Percentiles rank a stretch among this genome's conserved stretches.
Conservation (phyloP, 208 protist species). For the Kentomonas sorsogonicus region DNA sequence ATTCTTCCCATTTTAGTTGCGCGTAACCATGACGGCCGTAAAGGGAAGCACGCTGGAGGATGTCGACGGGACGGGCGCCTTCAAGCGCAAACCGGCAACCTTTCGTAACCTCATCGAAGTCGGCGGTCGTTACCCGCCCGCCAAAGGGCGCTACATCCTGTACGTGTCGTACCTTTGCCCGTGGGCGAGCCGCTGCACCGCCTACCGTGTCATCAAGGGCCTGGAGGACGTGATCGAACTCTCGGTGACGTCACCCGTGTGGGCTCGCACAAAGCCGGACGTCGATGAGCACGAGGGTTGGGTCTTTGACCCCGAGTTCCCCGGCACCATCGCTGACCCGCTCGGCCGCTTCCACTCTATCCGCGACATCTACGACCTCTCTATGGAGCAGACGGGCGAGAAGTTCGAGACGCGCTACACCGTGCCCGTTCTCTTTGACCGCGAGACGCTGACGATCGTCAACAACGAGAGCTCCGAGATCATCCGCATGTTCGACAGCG, state of each 20-base stretch:
- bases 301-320: slow-evolving; percentile 40
- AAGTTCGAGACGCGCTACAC: slow-evolving; percentile 57
- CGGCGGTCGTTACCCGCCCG: slow-evolving; percentile 33
- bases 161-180: slow-evolving; percentile 88
- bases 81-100: slow-evolving; percentile 44
- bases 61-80: slow-evolving; percentile 40
- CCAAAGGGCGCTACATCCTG: slow-evolving; percentile 74
- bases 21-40: too few species aligned
- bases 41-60: slow-evolving; percentile 33
- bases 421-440: slow-evolving; percentile 89
- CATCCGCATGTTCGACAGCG: slow-evolving; percentile 80
- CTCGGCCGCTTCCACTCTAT: slow-evolving; percentile 27
- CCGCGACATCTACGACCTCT: slow-evolving; percentile 64
- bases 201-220: slow-evolving; percentile 46
- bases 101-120: slow-evolving; percentile 45
- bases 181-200: slow-evolving; percentile 67
- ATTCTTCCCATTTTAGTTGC: too few species aligned
- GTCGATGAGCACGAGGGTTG: slow-evolving; percentile 49
- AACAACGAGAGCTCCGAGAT: slow-evolving; percentile 91
- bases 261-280: slow-evolving; percentile 32
- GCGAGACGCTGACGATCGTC: slow-evolving; percentile 73
- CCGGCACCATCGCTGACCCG: slow-evolving; percentile 34
- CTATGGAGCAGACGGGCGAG: slow-evolving; percentile 37
- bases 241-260: slow-evolving; percentile 43
- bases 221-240: slow-evolving; percentile 53